Evolutionary conservation across 495 filamentous ascomycete genomes (phyloP).

Genomic region (Choiromyces venosus): DNA sequence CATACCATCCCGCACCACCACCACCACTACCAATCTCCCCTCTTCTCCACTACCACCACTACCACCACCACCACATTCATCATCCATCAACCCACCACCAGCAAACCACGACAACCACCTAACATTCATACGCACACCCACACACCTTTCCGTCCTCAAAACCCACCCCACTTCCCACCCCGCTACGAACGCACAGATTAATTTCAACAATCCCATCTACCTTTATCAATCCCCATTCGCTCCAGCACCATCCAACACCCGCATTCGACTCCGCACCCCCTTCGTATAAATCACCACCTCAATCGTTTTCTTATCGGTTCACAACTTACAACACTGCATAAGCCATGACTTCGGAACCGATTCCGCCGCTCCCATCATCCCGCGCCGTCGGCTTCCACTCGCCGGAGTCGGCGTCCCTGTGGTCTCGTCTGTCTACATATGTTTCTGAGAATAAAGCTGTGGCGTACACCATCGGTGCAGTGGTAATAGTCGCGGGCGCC

Average conservation of each 20-base stretch:
- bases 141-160: background rate
- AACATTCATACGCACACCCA: background rate
- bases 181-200: background rate
- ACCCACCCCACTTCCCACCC: background rate
- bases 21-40: conserved; percentile 22
- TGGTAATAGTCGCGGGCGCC: conserved; percentile 80
- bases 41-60: conserved; percentile 41
- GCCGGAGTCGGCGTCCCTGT: conserved; percentile 53
- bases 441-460: conserved; percentile 89
- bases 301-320: background rate
- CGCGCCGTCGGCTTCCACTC: conserved; percentile 30
- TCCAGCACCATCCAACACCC: background rate
- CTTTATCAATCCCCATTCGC: background rate
- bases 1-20: conserved; percentile 17
- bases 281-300: background rate
- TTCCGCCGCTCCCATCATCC: conserved; percentile 37
- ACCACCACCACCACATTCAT: conserved; percentile 18
- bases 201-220: background rate
- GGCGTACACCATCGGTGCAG: conserved; percentile 93
- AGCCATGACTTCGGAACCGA: conserved; percentile 7
- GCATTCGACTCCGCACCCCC: background rate
- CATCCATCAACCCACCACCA: conserved; percentile 39
- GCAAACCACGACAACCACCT: background rate
- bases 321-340: background rate
- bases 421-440: conserved; percentile 87